These are phyloP conservation scores for Aphanomyces euteiches DNA, from an alignment of 352 stramenopile species.

Conservation along the genomic window DNA sequence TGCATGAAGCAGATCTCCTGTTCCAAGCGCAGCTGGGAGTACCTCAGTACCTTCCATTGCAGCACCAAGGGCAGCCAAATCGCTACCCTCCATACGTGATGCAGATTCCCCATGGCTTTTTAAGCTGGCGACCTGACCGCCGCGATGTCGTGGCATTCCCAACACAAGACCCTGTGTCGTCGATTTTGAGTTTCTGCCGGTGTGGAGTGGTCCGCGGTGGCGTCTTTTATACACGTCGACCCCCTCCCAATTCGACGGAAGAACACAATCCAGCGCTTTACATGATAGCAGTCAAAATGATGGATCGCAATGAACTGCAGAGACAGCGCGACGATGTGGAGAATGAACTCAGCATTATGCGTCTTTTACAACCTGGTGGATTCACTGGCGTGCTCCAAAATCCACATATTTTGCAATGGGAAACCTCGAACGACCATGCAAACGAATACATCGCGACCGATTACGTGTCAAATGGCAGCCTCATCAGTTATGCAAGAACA, in stretches of 20 bases:
- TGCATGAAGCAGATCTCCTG: slow-evolving; percentile 64
- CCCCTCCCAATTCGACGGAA: slow-evolving; percentile 31
- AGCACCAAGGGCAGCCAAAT: slow-evolving; percentile 61
- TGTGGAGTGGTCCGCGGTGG: slow-evolving; percentile 69
- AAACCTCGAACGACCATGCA: slow-evolving; percentile 52
- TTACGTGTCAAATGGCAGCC: slow-evolving; percentile 58
- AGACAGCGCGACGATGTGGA: slow-evolving; percentile 70
- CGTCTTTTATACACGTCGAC: slow-evolving; percentile 61
- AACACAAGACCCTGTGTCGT: slow-evolving; percentile 40
- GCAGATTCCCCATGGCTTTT: slow-evolving; percentile 58
- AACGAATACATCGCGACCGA: slow-evolving; percentile 84
- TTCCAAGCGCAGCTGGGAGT: slow-evolving; percentile 68
- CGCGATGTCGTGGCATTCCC: slow-evolving; percentile 64
- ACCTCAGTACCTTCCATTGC: slow-evolving; percentile 49
- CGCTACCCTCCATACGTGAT: slow-evolving; percentile 67
- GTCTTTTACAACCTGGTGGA: slow-evolving; percentile 59
- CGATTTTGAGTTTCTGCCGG: slow-evolving; percentile 60
- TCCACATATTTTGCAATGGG: slow-evolving; percentile 67
- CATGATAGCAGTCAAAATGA: slow-evolving; percentile 72
- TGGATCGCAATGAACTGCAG: slow-evolving; percentile 63
- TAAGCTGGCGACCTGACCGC: slow-evolving; percentile 65
- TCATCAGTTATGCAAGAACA: slow-evolving; percentile 63
- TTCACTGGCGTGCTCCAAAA: slow-evolving; percentile 56
- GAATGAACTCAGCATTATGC: slow-evolving; percentile 78
- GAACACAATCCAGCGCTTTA: slow-evolving; percentile 33